phyloP scores from a whole-genome alignment of 78 protist genomes.

The Diacronema lutheri region DNA sequence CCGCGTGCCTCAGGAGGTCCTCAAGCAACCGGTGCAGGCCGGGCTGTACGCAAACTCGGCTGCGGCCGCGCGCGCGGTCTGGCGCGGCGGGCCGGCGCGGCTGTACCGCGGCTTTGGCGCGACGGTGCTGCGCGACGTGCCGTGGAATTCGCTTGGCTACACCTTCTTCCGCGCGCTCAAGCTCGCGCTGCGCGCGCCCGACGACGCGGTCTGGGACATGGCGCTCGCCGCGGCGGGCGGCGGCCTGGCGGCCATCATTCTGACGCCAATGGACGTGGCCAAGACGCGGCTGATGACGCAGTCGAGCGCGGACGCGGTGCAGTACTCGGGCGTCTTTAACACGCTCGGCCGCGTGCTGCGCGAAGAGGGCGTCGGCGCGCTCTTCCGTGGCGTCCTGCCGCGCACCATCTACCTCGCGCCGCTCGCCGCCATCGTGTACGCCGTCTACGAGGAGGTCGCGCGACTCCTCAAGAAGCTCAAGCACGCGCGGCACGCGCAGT shows the following conservation, averaged over 20 bases:
- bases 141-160: slow-evolving; percentile 43
- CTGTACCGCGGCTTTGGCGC: background rate
- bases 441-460: background rate
- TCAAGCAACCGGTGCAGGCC: slow-evolving; percentile 33
- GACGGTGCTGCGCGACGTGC: slow-evolving; percentile 24
- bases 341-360: background rate
- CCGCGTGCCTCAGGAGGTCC: slow-evolving; percentile 24
- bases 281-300: slow-evolving; percentile 41
- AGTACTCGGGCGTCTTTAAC: background rate
- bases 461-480: no score
- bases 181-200: background rate
- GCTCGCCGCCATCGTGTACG: background rate
- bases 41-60: slow-evolving; percentile 18
- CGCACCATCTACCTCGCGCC: slow-evolving; percentile 7
- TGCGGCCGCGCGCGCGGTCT: background rate
- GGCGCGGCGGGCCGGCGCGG: background rate
- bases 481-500: no score
- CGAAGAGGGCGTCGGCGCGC: slow-evolving; percentile 9
- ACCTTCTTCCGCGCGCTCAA: background rate
- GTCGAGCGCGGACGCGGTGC: background rate
- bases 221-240: slow-evolving; percentile 10
- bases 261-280: slow-evolving; percentile 43
- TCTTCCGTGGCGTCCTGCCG: slow-evolving; percentile 10
- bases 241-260: slow-evolving; percentile 24
- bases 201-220: background rate